These are phyloP conservation scores for Aspergillus ochraceus DNA, from an alignment of 2,329 filamentous ascomycete genomes.

Conservation along the genomic window DNA sequence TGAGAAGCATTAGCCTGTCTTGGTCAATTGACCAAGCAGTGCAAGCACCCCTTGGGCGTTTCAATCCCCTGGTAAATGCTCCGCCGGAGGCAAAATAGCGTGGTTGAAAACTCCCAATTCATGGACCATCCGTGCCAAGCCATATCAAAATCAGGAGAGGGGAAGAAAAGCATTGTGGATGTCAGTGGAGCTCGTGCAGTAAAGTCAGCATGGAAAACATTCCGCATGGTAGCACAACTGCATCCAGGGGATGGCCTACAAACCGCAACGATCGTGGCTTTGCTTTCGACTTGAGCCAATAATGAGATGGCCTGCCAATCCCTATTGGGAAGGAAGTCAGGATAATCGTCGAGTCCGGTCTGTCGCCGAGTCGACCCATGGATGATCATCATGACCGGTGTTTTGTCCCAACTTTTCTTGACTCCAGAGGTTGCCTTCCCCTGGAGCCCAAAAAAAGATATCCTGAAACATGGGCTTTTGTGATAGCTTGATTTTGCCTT, in stretches of 20 bases:
- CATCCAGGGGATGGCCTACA: conserved; percentile 6
- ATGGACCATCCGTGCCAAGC: background rate
- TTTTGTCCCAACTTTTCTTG: conserved; percentile 12
- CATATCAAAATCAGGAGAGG: background rate
- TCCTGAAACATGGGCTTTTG: conserved; percentile 5
- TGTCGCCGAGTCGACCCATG: conserved; percentile 15
- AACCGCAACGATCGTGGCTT: conserved; percentile 1
- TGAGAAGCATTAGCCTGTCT: background rate
- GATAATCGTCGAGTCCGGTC: conserved; percentile 13
- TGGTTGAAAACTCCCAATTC: background rate
- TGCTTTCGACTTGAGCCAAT: conserved; percentile 3
- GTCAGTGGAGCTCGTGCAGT: conserved; percentile 2
- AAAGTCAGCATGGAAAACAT: background rate
- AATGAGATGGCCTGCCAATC: conserved; percentile 1
- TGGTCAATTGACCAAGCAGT: background rate
- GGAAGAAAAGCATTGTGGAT: background rate
- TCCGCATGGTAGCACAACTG: background rate
- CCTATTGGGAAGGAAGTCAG: conserved; percentile 5
- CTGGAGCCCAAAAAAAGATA: conserved; percentile 5
- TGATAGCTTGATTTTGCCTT: background rate
- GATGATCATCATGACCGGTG: conserved; percentile 17
- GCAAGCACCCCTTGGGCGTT: background rate
- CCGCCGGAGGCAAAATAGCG: background rate
- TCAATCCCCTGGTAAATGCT: background rate
- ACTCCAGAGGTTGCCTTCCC: conserved; percentile 1